phyloP scores from a whole-genome alignment of 1,284 basidiomycete genomes.

The Cutaneotrichosporon cutaneum region DNA sequence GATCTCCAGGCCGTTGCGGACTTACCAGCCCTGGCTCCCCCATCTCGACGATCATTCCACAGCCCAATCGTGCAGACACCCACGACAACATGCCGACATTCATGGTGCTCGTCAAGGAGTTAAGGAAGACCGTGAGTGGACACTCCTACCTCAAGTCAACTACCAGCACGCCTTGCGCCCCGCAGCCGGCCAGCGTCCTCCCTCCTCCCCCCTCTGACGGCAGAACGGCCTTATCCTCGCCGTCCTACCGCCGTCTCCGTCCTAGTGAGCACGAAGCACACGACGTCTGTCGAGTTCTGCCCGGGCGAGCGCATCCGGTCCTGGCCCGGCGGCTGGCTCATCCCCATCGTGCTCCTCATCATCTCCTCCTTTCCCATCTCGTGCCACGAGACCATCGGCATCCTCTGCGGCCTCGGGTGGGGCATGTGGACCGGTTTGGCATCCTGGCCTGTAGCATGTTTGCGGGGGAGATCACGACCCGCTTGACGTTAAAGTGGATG shows the following conservation, averaged over 20 bases:
- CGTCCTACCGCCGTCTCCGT: slow-evolving; percentile 39
- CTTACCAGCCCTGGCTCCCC: too few species aligned
- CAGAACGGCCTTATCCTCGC: slow-evolving; percentile 45
- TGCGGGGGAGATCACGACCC: slow-evolving; percentile 46
- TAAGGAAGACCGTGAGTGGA: slow-evolving; percentile 32
- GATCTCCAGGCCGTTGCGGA: too few species aligned
- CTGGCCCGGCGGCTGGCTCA: slow-evolving; percentile 48
- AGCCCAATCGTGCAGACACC: slow-evolving; percentile 9
- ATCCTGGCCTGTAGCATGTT: slow-evolving; percentile 50
- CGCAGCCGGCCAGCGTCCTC: slow-evolving; percentile 22
- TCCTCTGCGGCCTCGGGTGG: slow-evolving; percentile 46
- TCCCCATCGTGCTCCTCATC: slow-evolving; percentile 40
- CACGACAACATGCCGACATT: slow-evolving; percentile 11
- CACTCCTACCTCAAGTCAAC: slow-evolving; percentile 35
- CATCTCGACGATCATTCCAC: background rate
- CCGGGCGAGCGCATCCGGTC: slow-evolving; percentile 33
- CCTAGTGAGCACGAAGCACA: slow-evolving; percentile 42
- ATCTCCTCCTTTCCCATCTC: slow-evolving; percentile 40
- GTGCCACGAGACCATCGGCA: slow-evolving; percentile 47
- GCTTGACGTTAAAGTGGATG: slow-evolving; percentile 47
- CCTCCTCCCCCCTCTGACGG: slow-evolving; percentile 3
- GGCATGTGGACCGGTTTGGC: slow-evolving; percentile 44
- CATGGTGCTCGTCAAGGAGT: slow-evolving; percentile 25
- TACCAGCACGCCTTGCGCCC: slow-evolving; percentile 28
- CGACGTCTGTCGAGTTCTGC: slow-evolving; percentile 41